A percentile compares a stretch with the other conserved stretches of the same genome.
phyloP scores from a whole-genome alignment of 129 eudicot species.

The Ambrosia trifida region DNA sequence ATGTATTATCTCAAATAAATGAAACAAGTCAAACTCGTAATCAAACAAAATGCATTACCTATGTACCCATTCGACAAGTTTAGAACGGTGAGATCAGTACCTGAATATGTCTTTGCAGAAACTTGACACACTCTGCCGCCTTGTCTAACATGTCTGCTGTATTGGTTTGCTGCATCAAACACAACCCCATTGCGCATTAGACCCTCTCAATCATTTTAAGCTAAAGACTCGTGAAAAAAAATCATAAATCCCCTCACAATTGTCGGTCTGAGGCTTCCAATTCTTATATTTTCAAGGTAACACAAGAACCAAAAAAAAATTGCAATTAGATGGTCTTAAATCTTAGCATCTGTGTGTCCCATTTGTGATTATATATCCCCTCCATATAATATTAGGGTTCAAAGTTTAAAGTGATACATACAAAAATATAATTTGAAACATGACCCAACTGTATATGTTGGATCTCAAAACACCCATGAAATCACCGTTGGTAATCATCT shows the following conservation, averaged over 20 bases:
- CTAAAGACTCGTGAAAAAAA: not conserved
- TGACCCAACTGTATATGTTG: not conserved
- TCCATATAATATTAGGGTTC: not conserved
- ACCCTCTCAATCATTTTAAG: conserved; percentile 1
- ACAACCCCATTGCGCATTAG: conserved; percentile 23
- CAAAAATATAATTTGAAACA: not conserved
- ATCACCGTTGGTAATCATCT: too few species aligned
- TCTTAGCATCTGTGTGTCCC: not conserved
- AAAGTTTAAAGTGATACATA: not conserved
- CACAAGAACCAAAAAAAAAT: not conserved
- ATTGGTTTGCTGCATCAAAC: conserved; percentile 80
- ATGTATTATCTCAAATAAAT: not conserved
- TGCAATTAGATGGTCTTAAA: not conserved
- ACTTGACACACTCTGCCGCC: conserved; percentile 90
- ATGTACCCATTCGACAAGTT: too few species aligned
- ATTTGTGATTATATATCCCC: too few species aligned
- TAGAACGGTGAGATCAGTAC: too few species aligned
- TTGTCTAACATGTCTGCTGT: conserved; percentile 97
- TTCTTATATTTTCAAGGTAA: not conserved
- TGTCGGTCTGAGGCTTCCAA: too few species aligned
- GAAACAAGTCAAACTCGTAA: not conserved
- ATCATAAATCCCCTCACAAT: not conserved
- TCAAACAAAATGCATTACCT: not conserved
- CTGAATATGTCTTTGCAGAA: conserved; percentile 83
- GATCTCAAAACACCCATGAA: too few species aligned